Evolutionary conservation across 768 basidiomycete species (phyloP).

Genomic region (Leccinellum rugosiceps): DNA sequence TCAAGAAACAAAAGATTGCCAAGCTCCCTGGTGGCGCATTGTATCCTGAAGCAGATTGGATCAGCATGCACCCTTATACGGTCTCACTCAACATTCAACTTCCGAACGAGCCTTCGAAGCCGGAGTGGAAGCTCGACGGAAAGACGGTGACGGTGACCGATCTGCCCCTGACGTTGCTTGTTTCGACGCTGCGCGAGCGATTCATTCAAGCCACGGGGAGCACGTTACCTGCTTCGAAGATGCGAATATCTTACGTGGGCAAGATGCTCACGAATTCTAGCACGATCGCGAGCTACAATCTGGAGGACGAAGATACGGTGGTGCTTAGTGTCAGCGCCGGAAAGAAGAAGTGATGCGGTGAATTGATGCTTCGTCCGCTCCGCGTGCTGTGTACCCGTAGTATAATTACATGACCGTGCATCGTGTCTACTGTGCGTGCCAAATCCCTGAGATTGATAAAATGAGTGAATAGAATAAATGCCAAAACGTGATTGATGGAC

Average conservation of each 20-base stretch:
- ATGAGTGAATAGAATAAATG: slow-evolving; percentile 17
- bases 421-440: slow-evolving; percentile 8
- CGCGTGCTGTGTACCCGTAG: slow-evolving; percentile 8
- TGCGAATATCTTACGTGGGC: slow-evolving; percentile 73
- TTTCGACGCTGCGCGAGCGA: slow-evolving; percentile 88
- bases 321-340: slow-evolving; percentile 72
- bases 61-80: slow-evolving; percentile 86
- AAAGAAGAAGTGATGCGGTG: slow-evolving; percentile 59
- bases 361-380: slow-evolving; percentile 1
- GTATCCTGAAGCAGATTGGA: slow-evolving; percentile 90
- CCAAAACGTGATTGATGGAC: slow-evolving; percentile 13
- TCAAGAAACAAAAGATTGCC: slow-evolving; percentile 85
- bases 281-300: slow-evolving; percentile 81
- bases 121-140: slow-evolving; percentile 93
- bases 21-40: slow-evolving; percentile 81
- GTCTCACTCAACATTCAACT: slow-evolving; percentile 84
- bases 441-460: slow-evolving; percentile 14
- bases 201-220: slow-evolving; percentile 78
- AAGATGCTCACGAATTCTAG: slow-evolving; percentile 87
- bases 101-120: slow-evolving; percentile 75
- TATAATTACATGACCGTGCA: slow-evolving; percentile 12
- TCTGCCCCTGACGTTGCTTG: slow-evolving; percentile 77
- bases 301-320: slow-evolving; percentile 88
- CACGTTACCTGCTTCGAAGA: slow-evolving; percentile 73
- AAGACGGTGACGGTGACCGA: slow-evolving; percentile 73